Base-by-base conservation (phyloP, 108 stramenopile species). In the Discostella pseudostelligera region DNA sequence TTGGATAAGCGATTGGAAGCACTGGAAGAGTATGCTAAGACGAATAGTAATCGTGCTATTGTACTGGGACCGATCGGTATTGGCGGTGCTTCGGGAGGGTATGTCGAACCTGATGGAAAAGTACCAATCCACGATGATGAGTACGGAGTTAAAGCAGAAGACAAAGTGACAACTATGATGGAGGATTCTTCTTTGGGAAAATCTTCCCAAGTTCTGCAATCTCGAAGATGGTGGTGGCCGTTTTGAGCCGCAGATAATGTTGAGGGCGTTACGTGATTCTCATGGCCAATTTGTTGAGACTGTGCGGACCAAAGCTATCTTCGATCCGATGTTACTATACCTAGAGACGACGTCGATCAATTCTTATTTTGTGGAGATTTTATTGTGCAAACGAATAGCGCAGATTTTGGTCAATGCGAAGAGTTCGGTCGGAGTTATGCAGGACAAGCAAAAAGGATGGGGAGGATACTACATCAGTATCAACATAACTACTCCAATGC, bases 1-100 rank as follows among this genome's bases (percentile, higher is more conserved):
- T 66, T 93, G 48, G 85, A 93, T 67, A 78, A 51, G 22, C 64
- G 92, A 44, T 44, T 93, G 19, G 83, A 83, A 26, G 87, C 87
- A 21, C 48, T 93, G 35, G 92, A 93, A 69, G 78, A 83, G 61
- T 81, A 68, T 44, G 75, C 73, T 25, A 78, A 84, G 50, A 59
- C 76, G 35, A 76, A 84, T 56, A 53, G 70, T 21, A 55, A 63
- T 47, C 53, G 53, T 25, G 67, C 73, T 19, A 43, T 79, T 37
- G 56, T 61, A 8, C 59, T 78, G 63, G 54, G 73, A 37, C 32
- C 32, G 3, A 71, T 78, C 39, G 43, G 62, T 49, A 36, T 69
- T 68, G 68, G 32, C 32, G 55, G 67, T 48, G 47, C 64, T 21
- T 53, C 45, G 12, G 47, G 54, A 44, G 67, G 73, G 46, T 84